Evolutionary conservation across 345 rosid species (phyloP), one percentile per base, ranked within the genome.

Genomic region (Camelina laxa): DNA sequence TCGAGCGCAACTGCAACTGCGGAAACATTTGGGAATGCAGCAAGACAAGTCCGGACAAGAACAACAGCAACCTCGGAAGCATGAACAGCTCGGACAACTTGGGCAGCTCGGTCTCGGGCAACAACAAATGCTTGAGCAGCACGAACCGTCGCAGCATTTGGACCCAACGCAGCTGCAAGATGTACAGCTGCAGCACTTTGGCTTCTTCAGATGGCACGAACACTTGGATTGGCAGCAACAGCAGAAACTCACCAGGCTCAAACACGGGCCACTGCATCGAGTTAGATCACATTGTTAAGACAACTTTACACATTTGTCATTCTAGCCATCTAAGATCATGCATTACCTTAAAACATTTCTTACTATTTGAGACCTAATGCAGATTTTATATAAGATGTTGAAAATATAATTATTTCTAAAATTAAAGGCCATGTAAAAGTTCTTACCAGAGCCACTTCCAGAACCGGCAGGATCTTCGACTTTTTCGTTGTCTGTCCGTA

Each of bases 381-480:
- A 39, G n/a, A 6, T 47, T 30, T 30, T 45, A 41, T 41, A 38
- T 27, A 27, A 27, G 30, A 27, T 27, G 30, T 27, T 27, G 30
- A 27, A 27, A 27, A 27, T 27, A 27, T 4, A 27, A 27, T 3
- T 27, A 27, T 27, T 27, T 27, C 30, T 27, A 27, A 27, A 27
- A 4, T 60, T 2, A 60, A 38, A 13, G 24, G 30, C 30, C 12
- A 20, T 3, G 13, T 44, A 36, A 15, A 56, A 55, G 67, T 65
- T 17, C 60, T 57, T 84, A 92, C 97, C 98, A 81, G 47, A 92
- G 91, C 98, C 93, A 86, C 69, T 88, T 87, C 97, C 94, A 91
- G 70, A 91, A 85, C 11, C 87, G 78, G 72, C 90, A 79, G 4
- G 87, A 71, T 79, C 82, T 83, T 75, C 86, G 79, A 20, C 75